Evolutionary conservation across 2,329 filamentous ascomycete species (phyloP), one percentile per base, ranked within the genome.

Genomic region (Colletotrichum melonis): DNA sequence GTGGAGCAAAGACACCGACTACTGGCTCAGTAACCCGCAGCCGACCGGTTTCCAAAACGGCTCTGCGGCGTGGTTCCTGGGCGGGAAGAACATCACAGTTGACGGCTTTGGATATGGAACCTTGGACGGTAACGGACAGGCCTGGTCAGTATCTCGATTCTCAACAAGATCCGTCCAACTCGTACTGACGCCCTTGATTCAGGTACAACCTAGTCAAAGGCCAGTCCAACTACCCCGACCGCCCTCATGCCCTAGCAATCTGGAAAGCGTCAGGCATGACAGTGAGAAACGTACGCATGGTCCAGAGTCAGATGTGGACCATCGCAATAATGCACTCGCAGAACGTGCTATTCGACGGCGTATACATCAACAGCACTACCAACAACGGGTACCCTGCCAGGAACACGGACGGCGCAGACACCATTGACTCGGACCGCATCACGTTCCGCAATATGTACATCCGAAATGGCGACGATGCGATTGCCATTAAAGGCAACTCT

Each of bases 361-460:
- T 63, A 12, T 63, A 63, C 24, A 63, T 63, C 24, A 63, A 63
- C 59, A 63, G 59, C 35, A 49, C 35, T 0, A 42, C 59, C 0
- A 38, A 24, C 35, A 63, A 63, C 12, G 59, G 59, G 1, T 14
- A 63, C 35, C 62, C 38, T 32, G 62, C 62, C 14, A 64, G 62
- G 16, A 64, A 64, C 46, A 64, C 62, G 1, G 62, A 64, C 7
- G 62, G 62, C 1, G 62, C 62, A 54, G 42, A 64, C 28, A 64
- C 62, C 1, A 64, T 64, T 7, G 30, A 64, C 22, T 54, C 62
- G 11, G 62, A 64, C n/a, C 62, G 24, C n/a, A 64, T 64, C 14
- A 64, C 62, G 4, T 64, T 64, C 42, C 62, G 46, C 2, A 64
- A 55, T n/a, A 64, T 64, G 62, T 64, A 64, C 62, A 55, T 64